Base-by-base conservation (phyloP, 352 stramenopile genomes). In the Globisporangium parvum region DNA sequence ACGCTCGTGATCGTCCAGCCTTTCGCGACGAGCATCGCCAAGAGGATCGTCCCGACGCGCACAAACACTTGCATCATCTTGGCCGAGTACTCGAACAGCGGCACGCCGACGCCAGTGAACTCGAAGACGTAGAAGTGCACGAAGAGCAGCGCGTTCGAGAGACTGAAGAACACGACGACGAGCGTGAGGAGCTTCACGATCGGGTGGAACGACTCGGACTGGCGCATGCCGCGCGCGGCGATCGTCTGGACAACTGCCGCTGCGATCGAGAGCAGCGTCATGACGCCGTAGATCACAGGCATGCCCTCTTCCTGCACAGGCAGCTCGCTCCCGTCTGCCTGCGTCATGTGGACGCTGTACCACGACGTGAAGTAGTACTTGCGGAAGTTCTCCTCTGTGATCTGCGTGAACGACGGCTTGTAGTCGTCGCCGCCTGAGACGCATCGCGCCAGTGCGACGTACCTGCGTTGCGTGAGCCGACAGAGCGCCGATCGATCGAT, bases 291-390 rank as follows among this genome's bases (percentile, higher is more conserved):
- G 24, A 89, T 75, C 12, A 65, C 42, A 2, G 69, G 59, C 62
- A 91, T 65, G 4, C 72, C 80, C 47, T 87, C 65, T 33, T 89
- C 67, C 52, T 90, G 75, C 18, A 89, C 77, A 3, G 79, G 74
- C 9, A 90, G 71, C 55, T 93, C 80, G 23, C 67, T 78, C 4
- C 74, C 78, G 35, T 87, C 67, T 12, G 49, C 63, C 44, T 91
- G 80, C 12, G 71, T 87, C 74, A 91, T 85, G 76, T 92, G 82
- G 47, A 92, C 69, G 10, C 75, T 71, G 62, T 85, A 90, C 82
- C 79, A 90, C 9, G 79, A 75, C 24, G 78, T 76, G 53, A 93
- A 93, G 63, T 87, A 89, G 53, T 85, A 92, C 66, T 82, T 76
- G 15, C 71, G 66, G 60, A 89, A 91, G 47, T 78, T 81, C 50